Evolutionary conservation across 108 stramenopile genomes (phyloP).

Genomic region (Nitzschia inconspicua): DNA sequence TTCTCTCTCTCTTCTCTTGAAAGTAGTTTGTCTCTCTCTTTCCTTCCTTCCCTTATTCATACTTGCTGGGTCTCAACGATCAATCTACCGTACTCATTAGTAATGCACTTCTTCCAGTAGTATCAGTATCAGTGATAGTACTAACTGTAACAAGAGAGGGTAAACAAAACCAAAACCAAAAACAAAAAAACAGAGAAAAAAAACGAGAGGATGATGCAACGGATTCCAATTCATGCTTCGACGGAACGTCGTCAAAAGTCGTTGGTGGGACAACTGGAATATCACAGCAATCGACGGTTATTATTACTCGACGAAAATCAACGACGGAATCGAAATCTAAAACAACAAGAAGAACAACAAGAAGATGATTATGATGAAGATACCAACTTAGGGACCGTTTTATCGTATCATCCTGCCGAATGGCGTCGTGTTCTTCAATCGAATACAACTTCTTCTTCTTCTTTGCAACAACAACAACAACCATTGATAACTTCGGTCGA

Average conservation of each 20-base stretch:
- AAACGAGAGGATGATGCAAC: not conserved
- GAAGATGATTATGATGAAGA: not conserved
- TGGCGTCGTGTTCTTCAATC: no score
- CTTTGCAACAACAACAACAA: no score
- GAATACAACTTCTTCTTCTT: no score
- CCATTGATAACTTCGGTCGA: slow-evolving; percentile 11
- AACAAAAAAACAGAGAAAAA: not conserved
- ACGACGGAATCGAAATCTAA: not conserved
- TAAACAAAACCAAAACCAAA: not conserved
- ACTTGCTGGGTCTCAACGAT: no score
- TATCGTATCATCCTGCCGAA: no score
- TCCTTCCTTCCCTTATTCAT: no score
- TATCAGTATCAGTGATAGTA: no score
- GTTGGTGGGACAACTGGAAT: slow-evolving; percentile 32
- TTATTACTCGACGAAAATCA: not conserved
- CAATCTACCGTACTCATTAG: no score
- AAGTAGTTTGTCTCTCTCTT: no score
- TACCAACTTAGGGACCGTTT: no score
- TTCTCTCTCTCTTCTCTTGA: no score
- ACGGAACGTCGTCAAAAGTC: slow-evolving; percentile 12
- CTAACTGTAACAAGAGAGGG: not conserved
- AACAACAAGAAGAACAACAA: not conserved
- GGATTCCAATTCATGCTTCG: slow-evolving; percentile 10
- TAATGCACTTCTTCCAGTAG: no score
- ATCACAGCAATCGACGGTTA: slow-evolving; percentile 30